These are phyloP conservation scores for Chamaecrista fasciculata DNA, from an alignment of 306 rosid genomes.

Conservation along the genomic window DNA sequence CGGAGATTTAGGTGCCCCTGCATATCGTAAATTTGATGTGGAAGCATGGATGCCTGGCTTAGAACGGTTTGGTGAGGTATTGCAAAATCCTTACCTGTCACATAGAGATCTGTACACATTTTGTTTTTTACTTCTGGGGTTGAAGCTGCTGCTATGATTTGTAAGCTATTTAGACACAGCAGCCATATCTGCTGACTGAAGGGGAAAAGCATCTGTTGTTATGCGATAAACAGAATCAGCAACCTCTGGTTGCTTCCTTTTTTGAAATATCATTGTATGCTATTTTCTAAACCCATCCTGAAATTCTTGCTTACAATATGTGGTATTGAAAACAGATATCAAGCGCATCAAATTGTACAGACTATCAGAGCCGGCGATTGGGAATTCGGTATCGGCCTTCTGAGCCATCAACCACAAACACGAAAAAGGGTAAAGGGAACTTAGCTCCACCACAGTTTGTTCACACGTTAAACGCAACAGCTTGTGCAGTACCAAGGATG, in stretches of 20 bases:
- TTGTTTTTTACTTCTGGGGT: not conserved
- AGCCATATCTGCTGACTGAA: not conserved
- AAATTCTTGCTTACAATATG: slow-evolving; percentile 5
- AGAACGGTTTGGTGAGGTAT: slow-evolving; percentile 91
- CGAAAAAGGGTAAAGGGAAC: slow-evolving; percentile 66
- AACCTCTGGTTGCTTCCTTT: slow-evolving; percentile 7
- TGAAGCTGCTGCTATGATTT: slow-evolving; percentile 24
- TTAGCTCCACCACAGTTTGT: slow-evolving; percentile 72
- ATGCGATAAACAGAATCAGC: too few relatives aligned
- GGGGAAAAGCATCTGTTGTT: too few relatives aligned
- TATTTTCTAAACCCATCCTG: not conserved
- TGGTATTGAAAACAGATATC: slow-evolving; percentile 60
- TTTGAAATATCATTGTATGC: not conserved
- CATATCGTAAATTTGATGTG: slow-evolving; percentile 84
- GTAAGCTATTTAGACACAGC: slow-evolving; percentile 9
- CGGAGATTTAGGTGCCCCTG: slow-evolving; percentile 93
- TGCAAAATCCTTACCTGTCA: slow-evolving; percentile 13
- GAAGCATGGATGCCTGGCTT: slow-evolving; percentile 99
- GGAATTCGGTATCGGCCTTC: slow-evolving; percentile 69
- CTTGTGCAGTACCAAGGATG: slow-evolving; percentile 93
- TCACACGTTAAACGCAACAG: slow-evolving; percentile 93
- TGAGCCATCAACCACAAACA: slow-evolving; percentile 39
- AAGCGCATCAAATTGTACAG: slow-evolving; percentile 77
- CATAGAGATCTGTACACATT: not conserved
- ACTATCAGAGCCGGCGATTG: slow-evolving; percentile 68